These are phyloP conservation scores for Hanseniaspora uvarum DNA, from an alignment of 1,139 yeast genomes.

Conservation along the genomic window DNA sequence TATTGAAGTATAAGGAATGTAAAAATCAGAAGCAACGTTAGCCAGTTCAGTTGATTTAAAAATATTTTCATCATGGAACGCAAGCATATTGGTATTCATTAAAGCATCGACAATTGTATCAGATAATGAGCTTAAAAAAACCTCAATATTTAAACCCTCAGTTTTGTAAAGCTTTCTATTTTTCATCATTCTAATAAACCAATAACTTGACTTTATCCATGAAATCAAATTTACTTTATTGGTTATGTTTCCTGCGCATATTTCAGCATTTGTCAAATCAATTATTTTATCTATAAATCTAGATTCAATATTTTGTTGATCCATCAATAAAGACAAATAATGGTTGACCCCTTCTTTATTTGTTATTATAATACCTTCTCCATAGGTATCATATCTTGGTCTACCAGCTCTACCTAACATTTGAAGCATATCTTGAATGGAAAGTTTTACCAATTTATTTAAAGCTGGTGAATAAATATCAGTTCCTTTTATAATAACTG, in stretches of 20 bases:
- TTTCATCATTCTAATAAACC: constrained; percentile 67
- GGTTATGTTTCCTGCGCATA: constrained; percentile 60
- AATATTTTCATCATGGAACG: constrained; percentile 39
- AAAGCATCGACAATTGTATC: constrained; percentile 1
- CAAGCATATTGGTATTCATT: constrained; percentile 16
- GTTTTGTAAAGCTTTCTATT: constrained; percentile 70
- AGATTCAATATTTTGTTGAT: constrained; percentile 87
- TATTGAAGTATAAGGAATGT: constrained; percentile 68
- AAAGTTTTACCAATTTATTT: constrained; percentile 78
- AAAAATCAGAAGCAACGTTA: constrained; percentile 74
- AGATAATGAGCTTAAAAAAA: constrained; percentile 1
- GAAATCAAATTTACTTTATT: constrained; percentile 55
- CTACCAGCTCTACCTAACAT: constrained; percentile 98
- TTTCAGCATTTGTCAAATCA: constrained; percentile 77
- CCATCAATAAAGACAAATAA: constrained; percentile 77
- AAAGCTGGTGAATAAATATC: constrained; percentile 85
- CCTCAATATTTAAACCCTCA: constrained; percentile 33
- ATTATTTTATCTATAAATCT: constrained; percentile 63
- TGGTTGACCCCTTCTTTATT: constrained; percentile 78
- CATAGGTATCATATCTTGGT: constrained; percentile 83
- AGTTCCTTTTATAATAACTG: constrained; percentile 90
- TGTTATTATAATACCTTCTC: constrained; percentile 90
- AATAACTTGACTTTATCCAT: constrained; percentile 75
- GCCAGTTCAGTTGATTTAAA: constrained; percentile 67
- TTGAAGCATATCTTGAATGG: constrained; percentile 89